Base-by-base conservation (phyloP, 2,329 filamentous ascomycete species). In the Cercospora sp. region DNA sequence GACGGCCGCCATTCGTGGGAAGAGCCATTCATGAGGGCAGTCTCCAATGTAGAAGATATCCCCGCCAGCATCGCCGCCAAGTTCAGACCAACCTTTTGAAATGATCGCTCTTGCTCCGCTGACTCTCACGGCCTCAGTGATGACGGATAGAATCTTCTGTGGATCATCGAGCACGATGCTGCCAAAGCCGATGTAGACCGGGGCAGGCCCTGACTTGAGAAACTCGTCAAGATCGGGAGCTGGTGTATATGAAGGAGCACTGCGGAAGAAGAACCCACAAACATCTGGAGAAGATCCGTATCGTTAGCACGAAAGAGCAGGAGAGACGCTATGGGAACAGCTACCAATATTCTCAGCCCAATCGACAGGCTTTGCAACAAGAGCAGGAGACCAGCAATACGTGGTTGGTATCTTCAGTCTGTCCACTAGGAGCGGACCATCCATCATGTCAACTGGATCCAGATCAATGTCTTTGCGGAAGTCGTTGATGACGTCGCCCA, bases 21-120 rank as follows among this genome's bases (percentile, higher is more conserved):
- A 93, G 0, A 93, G 81, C 90, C 91, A 93, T 78, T 93, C 90
- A 74, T 93, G 90, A 0, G 90, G 91, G 0, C 86, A 90, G 72
- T 92, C 91, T 40, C 88, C 90, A 3, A 93, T 84, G 85, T 93
- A 87, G 78, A 86, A 91, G 64, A 93, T 82, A 0, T 88, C 87
- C 0, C 90, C 88, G 0, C 88, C 87, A 0, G 85, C 82, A 37
- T 85, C 78, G 40, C 82, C 81, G 3, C 91, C 90, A 3, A 93
- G n/a, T n/a, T 43, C 40, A 43, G 40, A 43, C 40, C 40, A 43
- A 7, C 40, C 40, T 43, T 43, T 43, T 2, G 40, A 43, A 7
- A 43, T 43, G 80, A 0, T 89, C 89, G 45, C 90, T 90, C 91
- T 90, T 93, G 3, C 40, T 43, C 40, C 40, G n/a, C 40, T 43